Conservation (phyloP, 371 early-diverging fungal genomes). For the Mortierella sp. region DNA sequence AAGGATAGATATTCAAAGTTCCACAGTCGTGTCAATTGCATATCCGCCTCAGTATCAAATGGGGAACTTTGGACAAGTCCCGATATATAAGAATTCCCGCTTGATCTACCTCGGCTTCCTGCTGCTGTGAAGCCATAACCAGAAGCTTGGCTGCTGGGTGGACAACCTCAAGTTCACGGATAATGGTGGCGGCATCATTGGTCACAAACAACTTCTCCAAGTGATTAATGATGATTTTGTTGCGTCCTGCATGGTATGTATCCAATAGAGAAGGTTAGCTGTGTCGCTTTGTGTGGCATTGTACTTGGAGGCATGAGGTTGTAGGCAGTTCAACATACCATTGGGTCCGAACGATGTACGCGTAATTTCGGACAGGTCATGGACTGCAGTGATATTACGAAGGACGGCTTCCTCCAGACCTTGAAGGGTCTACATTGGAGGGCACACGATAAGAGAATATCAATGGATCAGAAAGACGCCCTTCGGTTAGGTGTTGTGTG, state of each 20-base stretch:
- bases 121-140: conserved; percentile 97
- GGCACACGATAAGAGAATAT: conserved; percentile 1
- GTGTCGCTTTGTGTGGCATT: no score
- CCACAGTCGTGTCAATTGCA: neutral
- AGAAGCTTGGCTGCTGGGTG: conserved; percentile 99
- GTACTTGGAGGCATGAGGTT: no score
- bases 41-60: neutral
- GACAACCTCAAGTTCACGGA: conserved; percentile 96
- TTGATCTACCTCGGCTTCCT: conserved; percentile 90
- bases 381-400: conserved; percentile 93
- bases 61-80: neutral
- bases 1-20: neutral
- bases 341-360: conserved; percentile 97
- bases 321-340: conserved; percentile 64
- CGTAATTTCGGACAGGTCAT: conserved; percentile 91
- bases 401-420: conserved; percentile 97
- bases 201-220: conserved; percentile 98
- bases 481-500: neutral
- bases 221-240: conserved; percentile 99
- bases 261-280: no score
- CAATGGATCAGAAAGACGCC: conserved; percentile 9
- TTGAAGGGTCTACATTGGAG: conserved; percentile 79
- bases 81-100: neutral
- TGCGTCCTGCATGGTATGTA: conserved; percentile 77
- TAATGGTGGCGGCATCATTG: conserved; percentile 99